Conservation (phyloP, 768 basidiomycete genomes). For the Agrocybe praecox region DNA sequence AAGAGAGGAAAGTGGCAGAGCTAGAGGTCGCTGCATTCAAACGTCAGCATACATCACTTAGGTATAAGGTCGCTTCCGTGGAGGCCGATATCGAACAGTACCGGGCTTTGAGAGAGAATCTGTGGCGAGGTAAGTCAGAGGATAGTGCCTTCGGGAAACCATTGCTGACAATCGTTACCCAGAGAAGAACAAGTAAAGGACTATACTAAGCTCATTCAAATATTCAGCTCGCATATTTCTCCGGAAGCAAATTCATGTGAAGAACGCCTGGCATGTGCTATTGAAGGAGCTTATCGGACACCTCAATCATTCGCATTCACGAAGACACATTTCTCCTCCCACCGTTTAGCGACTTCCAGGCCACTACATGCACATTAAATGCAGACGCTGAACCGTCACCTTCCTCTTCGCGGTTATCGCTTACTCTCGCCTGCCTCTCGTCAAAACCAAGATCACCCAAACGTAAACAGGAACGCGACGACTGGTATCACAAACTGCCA, state of each 20-base stretch:
- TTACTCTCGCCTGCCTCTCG: too few species aligned
- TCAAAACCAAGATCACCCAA: too few species aligned
- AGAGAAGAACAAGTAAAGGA: constrained; percentile 74
- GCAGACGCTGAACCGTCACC: too few species aligned
- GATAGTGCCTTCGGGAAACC: neutral
- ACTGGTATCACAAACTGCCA: too few species aligned
- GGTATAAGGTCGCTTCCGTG: constrained; percentile 58
- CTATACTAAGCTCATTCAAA: constrained; percentile 54
- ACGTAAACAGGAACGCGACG: too few species aligned
- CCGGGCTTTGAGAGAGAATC: constrained; percentile 58
- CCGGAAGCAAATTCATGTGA: constrained; percentile 64
- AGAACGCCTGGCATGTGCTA: constrained; percentile 55
- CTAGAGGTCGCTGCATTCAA: constrained; percentile 59
- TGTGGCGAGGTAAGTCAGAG: constrained; percentile 58
- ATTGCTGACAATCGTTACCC: neutral
- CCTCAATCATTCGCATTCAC: too few species aligned
- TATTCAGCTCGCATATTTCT: constrained; percentile 47
- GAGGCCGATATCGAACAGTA: constrained; percentile 78
- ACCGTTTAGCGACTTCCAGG: constrained; percentile 51
- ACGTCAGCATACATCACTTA: constrained; percentile 65
- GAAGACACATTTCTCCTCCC: too few species aligned
- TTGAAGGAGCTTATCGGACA: constrained; percentile 92
- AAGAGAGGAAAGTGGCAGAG: constrained; percentile 74
- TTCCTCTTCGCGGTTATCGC: too few species aligned
- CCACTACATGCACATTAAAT: too few species aligned